Percentiles rank a stretch among this genome's conserved stretches.
Evolutionary conservation across 345 rosid species (phyloP).

Genomic region (Erucastrum elatum): DNA sequence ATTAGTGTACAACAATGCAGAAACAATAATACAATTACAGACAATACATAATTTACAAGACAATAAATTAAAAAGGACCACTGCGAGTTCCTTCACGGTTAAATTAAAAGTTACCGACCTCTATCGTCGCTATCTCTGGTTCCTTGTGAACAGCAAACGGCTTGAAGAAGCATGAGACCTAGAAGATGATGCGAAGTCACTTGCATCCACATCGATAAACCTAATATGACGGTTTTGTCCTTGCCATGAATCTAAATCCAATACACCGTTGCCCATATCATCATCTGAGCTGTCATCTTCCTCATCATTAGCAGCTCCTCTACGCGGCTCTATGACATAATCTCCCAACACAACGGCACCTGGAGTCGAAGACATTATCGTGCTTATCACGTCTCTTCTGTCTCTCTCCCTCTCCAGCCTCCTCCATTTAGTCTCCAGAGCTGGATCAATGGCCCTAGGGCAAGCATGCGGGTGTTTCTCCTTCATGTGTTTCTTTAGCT

Average conservation of each 20-base stretch:
- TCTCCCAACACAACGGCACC: conserved; percentile 84
- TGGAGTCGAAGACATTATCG: conserved; percentile 70
- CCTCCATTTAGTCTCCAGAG: conserved; percentile 73
- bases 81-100: not conserved
- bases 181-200: conserved; percentile 42
- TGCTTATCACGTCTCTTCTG: conserved; percentile 69
- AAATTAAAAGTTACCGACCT: conserved; percentile 34
- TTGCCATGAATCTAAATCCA: conserved; percentile 48
- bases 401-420: conserved; percentile 68
- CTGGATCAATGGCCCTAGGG: conserved; percentile 79
- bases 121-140: conserved; percentile 49
- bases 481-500: conserved; percentile 78
- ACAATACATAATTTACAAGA: conserved; percentile 36
- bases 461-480: conserved; percentile 72
- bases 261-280: conserved; percentile 44
- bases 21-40: conserved; percentile 27
- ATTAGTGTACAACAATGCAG: conserved; percentile 32
- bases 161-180: conserved; percentile 43
- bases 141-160: conserved; percentile 47
- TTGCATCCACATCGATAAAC: conserved; percentile 47
- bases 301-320: conserved; percentile 42
- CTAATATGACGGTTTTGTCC: conserved; percentile 40
- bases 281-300: conserved; percentile 66
- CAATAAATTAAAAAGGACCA: conserved; percentile 11
- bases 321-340: conserved; percentile 76